phyloP scores from a whole-genome alignment of 352 stramenopile species.

The Blastocystis sp. region DNA sequence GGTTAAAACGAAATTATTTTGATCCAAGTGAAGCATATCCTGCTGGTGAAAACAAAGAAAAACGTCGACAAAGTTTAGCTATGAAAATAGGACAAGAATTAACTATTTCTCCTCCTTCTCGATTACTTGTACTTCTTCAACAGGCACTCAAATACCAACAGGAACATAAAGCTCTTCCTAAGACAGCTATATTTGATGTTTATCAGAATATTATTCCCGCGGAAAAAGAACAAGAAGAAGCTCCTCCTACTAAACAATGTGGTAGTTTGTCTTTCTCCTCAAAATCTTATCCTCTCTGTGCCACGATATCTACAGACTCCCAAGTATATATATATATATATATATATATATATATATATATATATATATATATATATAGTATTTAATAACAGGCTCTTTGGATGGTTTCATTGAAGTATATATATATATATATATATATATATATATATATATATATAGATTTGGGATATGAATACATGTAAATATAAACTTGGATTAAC shows the following conservation, averaged over 20 bases:
- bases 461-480: too few relatives aligned
- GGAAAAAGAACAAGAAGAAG: neutral
- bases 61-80: constrained; percentile 56
- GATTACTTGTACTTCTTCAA: constrained; percentile 59
- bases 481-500: too few relatives aligned
- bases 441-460: too few relatives aligned
- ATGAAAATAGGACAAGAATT: constrained; percentile 53
- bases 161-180: constrained; percentile 39
- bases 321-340: constrained; percentile 53
- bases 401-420: too few relatives aligned
- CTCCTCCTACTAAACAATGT: constrained; percentile 1
- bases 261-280: neutral
- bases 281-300: constrained; percentile 64
- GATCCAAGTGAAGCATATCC: constrained; percentile 54
- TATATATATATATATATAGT: too few relatives aligned
- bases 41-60: constrained; percentile 53
- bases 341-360: too few relatives aligned
- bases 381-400: too few relatives aligned
- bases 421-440: too few relatives aligned
- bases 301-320: constrained; percentile 55
- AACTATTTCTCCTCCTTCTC: constrained; percentile 55
- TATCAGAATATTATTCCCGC: constrained; percentile 52
- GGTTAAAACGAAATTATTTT: constrained; percentile 53
- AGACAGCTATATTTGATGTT: constrained; percentile 58
- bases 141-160: constrained; percentile 70